Conservation (phyloP, 371 early-diverging fungal species). For the Catenaria anguillulae region DNA sequence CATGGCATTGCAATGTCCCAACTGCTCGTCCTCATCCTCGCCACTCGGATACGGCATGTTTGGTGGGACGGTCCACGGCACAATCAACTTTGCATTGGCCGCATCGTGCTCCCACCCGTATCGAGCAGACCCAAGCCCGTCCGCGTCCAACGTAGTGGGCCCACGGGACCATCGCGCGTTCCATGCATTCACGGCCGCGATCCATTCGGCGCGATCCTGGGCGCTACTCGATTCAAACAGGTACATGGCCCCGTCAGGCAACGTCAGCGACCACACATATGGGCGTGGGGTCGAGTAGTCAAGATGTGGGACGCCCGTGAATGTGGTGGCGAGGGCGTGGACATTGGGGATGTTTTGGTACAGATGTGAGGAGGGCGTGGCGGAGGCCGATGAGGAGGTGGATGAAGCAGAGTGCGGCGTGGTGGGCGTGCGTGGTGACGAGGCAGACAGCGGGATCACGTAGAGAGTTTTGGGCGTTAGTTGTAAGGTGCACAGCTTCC, state of each 20-base stretch:
- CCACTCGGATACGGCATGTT: not conserved
- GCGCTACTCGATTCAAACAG: slow-evolving; percentile 61
- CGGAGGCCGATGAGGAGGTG: too few species aligned
- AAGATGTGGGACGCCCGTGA: slow-evolving; percentile 57
- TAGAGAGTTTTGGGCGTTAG: not conserved
- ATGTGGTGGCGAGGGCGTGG: not conserved
- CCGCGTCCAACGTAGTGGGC: not conserved
- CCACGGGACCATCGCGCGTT: slow-evolving; percentile 41
- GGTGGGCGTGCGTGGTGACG: too few species aligned
- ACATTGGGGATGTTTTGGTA: not conserved
- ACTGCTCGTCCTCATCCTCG: not conserved
- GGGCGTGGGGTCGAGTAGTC: slow-evolving; percentile 63
- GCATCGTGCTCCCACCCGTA: not conserved
- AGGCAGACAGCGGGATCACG: too few species aligned
- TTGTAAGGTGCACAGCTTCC: not conserved
- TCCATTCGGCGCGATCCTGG: slow-evolving; percentile 63
- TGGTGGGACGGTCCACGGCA: not conserved
- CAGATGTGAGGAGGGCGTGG: too few species aligned
- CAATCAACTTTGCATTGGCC: not conserved
- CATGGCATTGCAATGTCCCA: not conserved
- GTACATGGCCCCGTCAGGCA: slow-evolving; percentile 58
- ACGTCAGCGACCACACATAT: slow-evolving; percentile 64
- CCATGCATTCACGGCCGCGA: slow-evolving; percentile 74
- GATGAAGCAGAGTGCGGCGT: too few species aligned
- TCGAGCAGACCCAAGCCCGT: not conserved